A percentile compares a stretch with the other conserved stretches of the same genome.
Conservation (phyloP, 2,329 filamentous ascomycete species). For the Pseudodiploospora longispora region DNA sequence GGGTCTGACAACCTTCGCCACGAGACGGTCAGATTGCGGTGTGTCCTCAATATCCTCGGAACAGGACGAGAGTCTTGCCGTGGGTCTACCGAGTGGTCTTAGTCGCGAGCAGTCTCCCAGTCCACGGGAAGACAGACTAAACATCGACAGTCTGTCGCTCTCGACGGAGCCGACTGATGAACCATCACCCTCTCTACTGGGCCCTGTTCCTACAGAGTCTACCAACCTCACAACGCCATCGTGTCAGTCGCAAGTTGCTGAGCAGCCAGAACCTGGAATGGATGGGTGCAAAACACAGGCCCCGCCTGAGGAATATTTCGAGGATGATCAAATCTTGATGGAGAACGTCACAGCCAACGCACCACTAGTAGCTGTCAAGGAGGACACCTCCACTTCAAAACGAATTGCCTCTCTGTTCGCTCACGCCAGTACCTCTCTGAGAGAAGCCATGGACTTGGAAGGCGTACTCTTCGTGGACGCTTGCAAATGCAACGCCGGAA, state of each 20-base stretch:
- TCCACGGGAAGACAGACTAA: too few species aligned
- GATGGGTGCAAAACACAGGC: neutral
- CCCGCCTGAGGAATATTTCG: neutral
- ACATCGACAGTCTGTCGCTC: too few species aligned
- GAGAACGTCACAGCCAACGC: neutral
- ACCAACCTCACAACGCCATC: neutral
- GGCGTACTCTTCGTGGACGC: conserved; percentile 2
- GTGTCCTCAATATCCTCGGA: too few species aligned
- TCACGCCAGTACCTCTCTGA: neutral
- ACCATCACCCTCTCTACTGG: neutral
- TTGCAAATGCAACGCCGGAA: neutral
- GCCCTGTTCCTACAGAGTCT: neutral
- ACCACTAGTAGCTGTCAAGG: neutral
- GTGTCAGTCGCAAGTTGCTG: neutral
- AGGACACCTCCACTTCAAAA: neutral
- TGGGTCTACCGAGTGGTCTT: neutral
- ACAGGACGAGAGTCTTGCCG: too few species aligned
- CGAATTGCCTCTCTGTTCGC: neutral
- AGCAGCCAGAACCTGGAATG: neutral
- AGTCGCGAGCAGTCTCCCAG: neutral
- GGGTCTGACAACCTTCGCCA: conserved; percentile 1
- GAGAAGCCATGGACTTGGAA: conserved; percentile 2
- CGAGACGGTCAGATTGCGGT: neutral
- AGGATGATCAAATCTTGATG: neutral
- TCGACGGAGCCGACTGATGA: conserved; percentile 1